Conservation (phyloP, 2,329 filamentous ascomycete species). For the Chaetomiaceae sp. region DNA sequence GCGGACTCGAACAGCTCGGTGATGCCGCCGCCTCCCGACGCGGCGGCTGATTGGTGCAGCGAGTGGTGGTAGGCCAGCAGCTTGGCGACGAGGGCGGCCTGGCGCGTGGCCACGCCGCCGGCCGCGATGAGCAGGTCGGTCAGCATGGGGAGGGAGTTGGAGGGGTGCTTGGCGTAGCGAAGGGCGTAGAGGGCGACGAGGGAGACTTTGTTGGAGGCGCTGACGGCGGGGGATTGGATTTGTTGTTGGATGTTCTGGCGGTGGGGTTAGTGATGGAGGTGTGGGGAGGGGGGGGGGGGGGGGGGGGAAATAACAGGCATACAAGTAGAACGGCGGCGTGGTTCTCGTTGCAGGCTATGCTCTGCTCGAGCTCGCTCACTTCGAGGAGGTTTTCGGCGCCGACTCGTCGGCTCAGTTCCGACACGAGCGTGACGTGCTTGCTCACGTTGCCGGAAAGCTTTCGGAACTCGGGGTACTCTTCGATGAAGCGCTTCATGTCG, state of each 20-base stretch:
- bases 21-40: slow-evolving; percentile 71
- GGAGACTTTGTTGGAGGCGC: slow-evolving; percentile 76
- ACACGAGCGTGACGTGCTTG: slow-evolving; percentile 94
- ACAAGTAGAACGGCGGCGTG: slow-evolving; percentile 88
- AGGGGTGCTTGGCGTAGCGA: slow-evolving; percentile 81
- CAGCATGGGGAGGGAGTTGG: slow-evolving; percentile 76
- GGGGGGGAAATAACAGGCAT: slow-evolving; percentile 22
- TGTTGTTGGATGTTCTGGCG: slow-evolving; percentile 79
- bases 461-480: slow-evolving; percentile 96
- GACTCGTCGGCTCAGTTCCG: slow-evolving; percentile 84
- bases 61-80: slow-evolving; percentile 81
- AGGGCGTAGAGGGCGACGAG: slow-evolving; percentile 92
- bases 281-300: neutral
- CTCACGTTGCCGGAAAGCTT: slow-evolving; percentile 97
- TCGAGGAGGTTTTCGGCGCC: slow-evolving; percentile 84
- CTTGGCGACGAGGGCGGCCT: slow-evolving; percentile 74
- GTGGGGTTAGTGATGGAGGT: neutral
- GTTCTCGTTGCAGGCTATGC: slow-evolving; percentile 93
- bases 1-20: slow-evolving; percentile 87
- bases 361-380: slow-evolving; percentile 95
- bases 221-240: slow-evolving; percentile 72
- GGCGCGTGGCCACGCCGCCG: slow-evolving; percentile 69
- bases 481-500: slow-evolving; percentile 99
- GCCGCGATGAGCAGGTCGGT: slow-evolving; percentile 80
- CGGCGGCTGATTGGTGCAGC: slow-evolving; percentile 60